Conservation (phyloP, 495 filamentous ascomycete genomes). For the Usnea hakonensis region DNA sequence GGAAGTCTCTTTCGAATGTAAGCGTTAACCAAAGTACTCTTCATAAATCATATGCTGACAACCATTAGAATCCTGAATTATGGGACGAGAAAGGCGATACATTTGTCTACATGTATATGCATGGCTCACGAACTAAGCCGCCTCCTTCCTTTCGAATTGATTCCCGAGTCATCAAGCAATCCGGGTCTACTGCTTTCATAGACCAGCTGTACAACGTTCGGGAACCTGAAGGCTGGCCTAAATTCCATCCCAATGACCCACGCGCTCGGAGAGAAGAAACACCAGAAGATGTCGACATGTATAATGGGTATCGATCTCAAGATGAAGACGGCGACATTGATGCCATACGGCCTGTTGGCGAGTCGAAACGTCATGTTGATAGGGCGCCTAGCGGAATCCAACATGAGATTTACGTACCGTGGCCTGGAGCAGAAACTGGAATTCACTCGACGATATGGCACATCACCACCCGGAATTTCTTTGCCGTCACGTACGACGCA, state of each 20-base stretch:
- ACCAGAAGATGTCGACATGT: constrained; percentile 11
- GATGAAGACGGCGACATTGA: constrained; percentile 18
- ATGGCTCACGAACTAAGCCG: constrained; percentile 26
- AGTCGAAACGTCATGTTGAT: constrained; percentile 3
- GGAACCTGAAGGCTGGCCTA: constrained; percentile 27
- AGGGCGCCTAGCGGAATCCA: constrained; percentile 21
- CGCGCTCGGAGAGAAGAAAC: constrained; percentile 1
- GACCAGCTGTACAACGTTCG: constrained; percentile 22
- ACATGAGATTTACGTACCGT: constrained; percentile 27
- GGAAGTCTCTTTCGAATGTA: constrained; percentile 28
- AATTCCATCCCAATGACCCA: constrained; percentile 18
- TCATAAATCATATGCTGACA: neutral
- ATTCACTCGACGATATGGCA: constrained; percentile 29
- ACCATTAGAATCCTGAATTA: constrained; percentile 25
- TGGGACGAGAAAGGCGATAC: constrained; percentile 28
- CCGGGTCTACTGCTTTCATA: constrained; percentile 23
- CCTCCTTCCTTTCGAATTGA: constrained; percentile 28
- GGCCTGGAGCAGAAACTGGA: constrained; percentile 26
- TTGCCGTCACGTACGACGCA: constrained; percentile 27
- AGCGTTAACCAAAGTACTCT: neutral
- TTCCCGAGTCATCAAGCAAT: constrained; percentile 22
- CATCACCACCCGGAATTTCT: constrained; percentile 29
- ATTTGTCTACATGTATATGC: constrained; percentile 29
- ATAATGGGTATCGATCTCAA: constrained; percentile 13
- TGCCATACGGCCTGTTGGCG: constrained; percentile 19